A percentile compares a stretch with the other conserved stretches of the same genome.
These are phyloP conservation scores for Phytophthora pistaciae DNA, from an alignment of 352 stramenopile genomes.

Conservation along the genomic window DNA sequence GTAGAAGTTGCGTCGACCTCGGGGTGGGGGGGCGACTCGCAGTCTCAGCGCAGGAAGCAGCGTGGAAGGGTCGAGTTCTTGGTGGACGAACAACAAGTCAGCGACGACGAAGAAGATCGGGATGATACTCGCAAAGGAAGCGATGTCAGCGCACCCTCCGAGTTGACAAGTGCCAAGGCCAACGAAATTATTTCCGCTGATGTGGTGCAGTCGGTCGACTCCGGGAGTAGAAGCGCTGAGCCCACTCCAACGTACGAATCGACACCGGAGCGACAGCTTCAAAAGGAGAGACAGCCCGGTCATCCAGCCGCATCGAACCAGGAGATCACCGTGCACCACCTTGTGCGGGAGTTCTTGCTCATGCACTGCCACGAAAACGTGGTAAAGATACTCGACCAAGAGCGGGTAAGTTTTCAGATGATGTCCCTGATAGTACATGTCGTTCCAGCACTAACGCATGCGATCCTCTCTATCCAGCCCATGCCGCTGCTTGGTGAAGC, in stretches of 20 bases:
- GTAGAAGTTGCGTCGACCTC: conserved; percentile 16
- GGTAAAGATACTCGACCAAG: conserved; percentile 51
- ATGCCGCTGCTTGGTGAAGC: conserved; percentile 26
- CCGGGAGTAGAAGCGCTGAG: background rate
- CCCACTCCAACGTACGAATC: background rate
- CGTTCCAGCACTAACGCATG: conserved; percentile 5
- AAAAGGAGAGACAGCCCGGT: background rate
- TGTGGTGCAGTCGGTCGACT: conserved; percentile 19
- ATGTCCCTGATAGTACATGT: background rate
- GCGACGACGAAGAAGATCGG: conserved; percentile 22
- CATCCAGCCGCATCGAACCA: conserved; percentile 2
- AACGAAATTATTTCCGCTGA: conserved; percentile 41
- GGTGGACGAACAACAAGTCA: conserved; percentile 30
- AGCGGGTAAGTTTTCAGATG: conserved; percentile 38
- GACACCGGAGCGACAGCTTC: background rate
- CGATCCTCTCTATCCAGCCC: conserved; percentile 9
- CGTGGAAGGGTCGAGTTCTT: conserved; percentile 34
- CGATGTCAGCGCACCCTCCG: background rate
- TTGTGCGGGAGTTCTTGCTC: conserved; percentile 74
- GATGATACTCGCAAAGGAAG: conserved; percentile 5
- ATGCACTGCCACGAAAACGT: conserved; percentile 50
- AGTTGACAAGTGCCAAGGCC: conserved; percentile 26
- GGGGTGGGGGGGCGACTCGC: conserved; percentile 13
- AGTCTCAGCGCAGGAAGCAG: conserved; percentile 26
- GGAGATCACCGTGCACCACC: conserved; percentile 51